phyloP scores from a whole-genome alignment of 2,329 filamentous ascomycete genomes.

The Penicillium sp. region DNA sequence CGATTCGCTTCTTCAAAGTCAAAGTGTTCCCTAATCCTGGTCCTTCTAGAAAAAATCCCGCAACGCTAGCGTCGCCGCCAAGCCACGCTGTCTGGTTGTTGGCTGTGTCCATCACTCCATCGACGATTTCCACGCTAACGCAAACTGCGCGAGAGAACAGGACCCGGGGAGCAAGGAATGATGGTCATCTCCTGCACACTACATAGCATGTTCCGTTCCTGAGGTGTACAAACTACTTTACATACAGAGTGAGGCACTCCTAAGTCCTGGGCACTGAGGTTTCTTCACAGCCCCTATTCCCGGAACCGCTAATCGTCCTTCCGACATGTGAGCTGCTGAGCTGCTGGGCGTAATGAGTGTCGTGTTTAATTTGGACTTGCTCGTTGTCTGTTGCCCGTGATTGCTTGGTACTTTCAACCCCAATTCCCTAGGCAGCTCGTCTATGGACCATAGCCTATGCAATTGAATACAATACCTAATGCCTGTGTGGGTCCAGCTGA shows the following conservation, averaged over 20 bases:
- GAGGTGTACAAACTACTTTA: too few species aligned
- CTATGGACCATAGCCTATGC: neutral
- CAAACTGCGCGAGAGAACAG: neutral
- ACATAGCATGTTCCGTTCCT: too few species aligned
- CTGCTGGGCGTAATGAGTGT: neutral
- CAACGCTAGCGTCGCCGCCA: slow-evolving; percentile 7
- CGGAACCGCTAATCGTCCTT: too few species aligned
- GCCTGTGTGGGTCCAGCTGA: neutral
- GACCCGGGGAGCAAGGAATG: neutral
- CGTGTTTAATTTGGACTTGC: neutral
- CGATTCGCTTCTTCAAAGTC: neutral
- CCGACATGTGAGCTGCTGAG: too few species aligned
- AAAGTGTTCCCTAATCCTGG: slow-evolving; percentile 10
- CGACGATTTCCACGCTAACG: neutral
- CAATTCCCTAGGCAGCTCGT: neutral
- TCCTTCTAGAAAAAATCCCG: slow-evolving; percentile 25
- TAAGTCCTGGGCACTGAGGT: too few species aligned
- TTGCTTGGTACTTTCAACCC: neutral
- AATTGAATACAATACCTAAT: neutral
- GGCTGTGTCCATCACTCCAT: neutral
- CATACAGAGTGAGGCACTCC: neutral
- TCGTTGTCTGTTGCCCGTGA: too few species aligned
- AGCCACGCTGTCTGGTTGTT: neutral
- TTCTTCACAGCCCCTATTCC: too few species aligned
- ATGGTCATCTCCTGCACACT: too few species aligned